These are phyloP conservation scores for Casaregolazyma lundiana DNA, from an alignment of 1,139 yeast species.

Conservation along the genomic window DNA sequence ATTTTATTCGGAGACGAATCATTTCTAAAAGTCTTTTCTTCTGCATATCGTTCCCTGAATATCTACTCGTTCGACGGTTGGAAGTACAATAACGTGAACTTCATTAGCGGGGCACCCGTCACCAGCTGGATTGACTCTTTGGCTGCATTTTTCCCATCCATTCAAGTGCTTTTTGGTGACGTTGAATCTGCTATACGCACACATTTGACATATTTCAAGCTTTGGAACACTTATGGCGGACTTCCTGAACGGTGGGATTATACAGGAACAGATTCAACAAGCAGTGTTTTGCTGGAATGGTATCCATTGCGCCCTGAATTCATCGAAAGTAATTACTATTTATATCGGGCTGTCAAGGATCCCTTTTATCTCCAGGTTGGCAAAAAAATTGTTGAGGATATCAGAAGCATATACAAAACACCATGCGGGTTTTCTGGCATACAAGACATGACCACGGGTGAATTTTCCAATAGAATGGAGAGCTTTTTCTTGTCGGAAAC, in stretches of 20 bases:
- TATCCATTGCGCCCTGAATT: constrained; percentile 91
- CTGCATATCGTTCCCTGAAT: constrained; percentile 52
- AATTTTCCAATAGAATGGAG: constrained; percentile 78
- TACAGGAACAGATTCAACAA: constrained; percentile 29
- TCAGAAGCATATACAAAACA: constrained; percentile 49
- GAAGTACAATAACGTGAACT: constrained; percentile 59
- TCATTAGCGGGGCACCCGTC: constrained; percentile 46
- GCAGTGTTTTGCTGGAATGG: constrained; percentile 59
- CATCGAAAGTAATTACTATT: constrained; percentile 78
- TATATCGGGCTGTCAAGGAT: constrained; percentile 80
- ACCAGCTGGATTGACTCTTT: constrained; percentile 80
- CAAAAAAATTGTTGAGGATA: constrained; percentile 51
- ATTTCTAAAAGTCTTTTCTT: constrained; percentile 57
- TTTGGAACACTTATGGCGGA: constrained; percentile 77
- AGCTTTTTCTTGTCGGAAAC: constrained; percentile 87
- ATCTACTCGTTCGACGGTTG: constrained; percentile 47
- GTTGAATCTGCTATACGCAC: constrained; percentile 57
- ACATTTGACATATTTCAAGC: constrained; percentile 63
- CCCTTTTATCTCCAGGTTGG: constrained; percentile 81
- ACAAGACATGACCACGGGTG: constrained; percentile 61
- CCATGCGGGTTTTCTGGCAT: constrained; percentile 81
- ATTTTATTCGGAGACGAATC: constrained; percentile 65
- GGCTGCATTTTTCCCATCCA: constrained; percentile 84
- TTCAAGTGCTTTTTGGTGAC: constrained; percentile 76
- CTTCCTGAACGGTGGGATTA: constrained; percentile 83